These are phyloP conservation scores for Chrysophaeum taylorii DNA, from an alignment of 352 stramenopile genomes.

Conservation along the genomic window DNA sequence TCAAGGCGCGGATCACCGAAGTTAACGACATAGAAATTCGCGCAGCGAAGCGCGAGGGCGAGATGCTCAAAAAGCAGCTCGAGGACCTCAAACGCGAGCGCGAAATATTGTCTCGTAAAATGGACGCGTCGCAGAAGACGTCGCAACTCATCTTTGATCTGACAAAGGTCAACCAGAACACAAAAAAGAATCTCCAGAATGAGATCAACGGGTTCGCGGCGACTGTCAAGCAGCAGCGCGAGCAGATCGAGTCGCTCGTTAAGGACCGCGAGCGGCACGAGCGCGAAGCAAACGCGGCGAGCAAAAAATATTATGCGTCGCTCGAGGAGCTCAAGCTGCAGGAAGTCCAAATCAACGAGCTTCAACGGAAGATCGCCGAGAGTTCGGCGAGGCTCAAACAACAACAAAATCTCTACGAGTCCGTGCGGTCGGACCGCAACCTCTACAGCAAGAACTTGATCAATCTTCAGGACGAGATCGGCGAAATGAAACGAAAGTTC, in stretches of 20 bases:
- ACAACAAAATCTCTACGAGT: constrained; percentile 86
- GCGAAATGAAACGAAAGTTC: constrained; percentile 71
- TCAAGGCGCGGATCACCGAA: constrained; percentile 10
- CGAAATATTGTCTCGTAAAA: constrained; percentile 69
- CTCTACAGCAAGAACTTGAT: constrained; percentile 48
- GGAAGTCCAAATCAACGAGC: constrained; percentile 39
- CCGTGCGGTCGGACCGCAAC: constrained; percentile 41
- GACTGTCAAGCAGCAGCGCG: constrained; percentile 59
- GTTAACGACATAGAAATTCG: constrained; percentile 34
- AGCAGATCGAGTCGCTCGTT: constrained; percentile 66
- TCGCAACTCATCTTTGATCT: constrained; percentile 62
- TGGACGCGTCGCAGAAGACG: constrained; percentile 51
- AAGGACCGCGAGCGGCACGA: constrained; percentile 72
- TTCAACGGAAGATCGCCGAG: constrained; percentile 64
- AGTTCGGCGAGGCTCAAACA: constrained; percentile 81
- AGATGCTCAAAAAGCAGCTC: constrained; percentile 57
- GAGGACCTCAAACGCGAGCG: constrained; percentile 63
- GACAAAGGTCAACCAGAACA: constrained; percentile 77
- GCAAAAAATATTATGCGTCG: constrained; percentile 62
- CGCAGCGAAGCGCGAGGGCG: constrained; percentile 53
- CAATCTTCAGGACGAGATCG: constrained; percentile 65
- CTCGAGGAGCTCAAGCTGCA: constrained; percentile 52
- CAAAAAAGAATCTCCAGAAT: constrained; percentile 71
- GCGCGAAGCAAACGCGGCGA: constrained; percentile 59
- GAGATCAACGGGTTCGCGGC: constrained; percentile 67